Base-by-base conservation (phyloP, 768 basidiomycete species). In the Phaeotremella skinneri region DNA sequence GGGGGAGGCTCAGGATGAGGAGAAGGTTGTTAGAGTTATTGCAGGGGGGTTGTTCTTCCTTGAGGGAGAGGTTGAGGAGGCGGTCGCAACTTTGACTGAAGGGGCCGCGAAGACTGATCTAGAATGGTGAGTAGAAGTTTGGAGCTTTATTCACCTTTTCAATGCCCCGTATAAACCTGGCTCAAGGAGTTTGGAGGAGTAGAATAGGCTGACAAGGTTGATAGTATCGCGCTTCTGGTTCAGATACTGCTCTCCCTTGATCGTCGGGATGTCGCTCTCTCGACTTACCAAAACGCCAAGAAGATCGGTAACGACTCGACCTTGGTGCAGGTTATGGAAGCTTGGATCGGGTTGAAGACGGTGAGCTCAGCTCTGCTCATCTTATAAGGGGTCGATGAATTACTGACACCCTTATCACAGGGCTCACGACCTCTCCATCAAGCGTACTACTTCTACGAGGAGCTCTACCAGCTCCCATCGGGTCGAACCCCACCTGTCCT, bases 221-320 rank as follows among this genome's bases (percentile, higher is more conserved):
- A 21, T 66, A 94, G 92, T 41, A 86, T 90, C 32, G 87, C 90
- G 3, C 78, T 91, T 43, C 84, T 88, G 48, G 85, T 88, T 13
- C 90, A 94, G 71, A 84, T 94, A 51, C 89, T 91, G 73, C 84
- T 97, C 34, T 89, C 90, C n/a, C 89, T 93, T 57, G 84, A 89
- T 75, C 86, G 92, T 41, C 80, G 86, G 31, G 91, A 90, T 79
- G 83, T 92, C 37, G 92, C 92, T 26, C 88, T 86, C 78, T 88
- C 86, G 70, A 87, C 90, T 68, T 87, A 90, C 72, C 86, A 89
- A 30, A 83, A 85, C 23, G 88, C 90, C 25, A 88, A 91, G 77
- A 83, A 82, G 53, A 89, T 86, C 82, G 89, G 89, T 5, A 91
- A 92, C 73, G 92, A 96, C 74, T 88, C 91, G 69, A 83, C 91